Evolutionary conservation across 192 early-diverging fungal species (phyloP).

Genomic region (Haplosporangium gracile): DNA sequence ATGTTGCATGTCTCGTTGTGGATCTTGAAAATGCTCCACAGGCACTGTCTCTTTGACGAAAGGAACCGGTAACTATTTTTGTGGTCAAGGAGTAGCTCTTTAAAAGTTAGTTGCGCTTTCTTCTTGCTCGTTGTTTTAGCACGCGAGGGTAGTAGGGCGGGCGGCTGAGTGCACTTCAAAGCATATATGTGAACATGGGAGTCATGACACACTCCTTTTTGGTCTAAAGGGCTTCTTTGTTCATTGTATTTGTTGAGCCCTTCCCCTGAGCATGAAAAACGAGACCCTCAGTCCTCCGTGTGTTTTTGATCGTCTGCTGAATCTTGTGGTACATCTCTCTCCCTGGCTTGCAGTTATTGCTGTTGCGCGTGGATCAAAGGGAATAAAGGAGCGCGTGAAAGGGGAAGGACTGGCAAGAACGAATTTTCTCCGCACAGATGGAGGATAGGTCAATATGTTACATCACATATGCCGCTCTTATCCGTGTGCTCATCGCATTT

Average conservation of each 20-base stretch:
- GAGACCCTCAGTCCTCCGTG: not conserved
- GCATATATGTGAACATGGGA: not conserved
- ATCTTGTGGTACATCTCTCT: not conserved
- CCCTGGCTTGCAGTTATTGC: not conserved
- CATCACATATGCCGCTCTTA: not conserved
- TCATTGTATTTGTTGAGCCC: not conserved
- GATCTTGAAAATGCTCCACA: conserved; percentile 70
- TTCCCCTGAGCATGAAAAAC: not conserved
- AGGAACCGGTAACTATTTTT: conserved; percentile 65
- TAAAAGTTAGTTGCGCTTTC: not conserved
- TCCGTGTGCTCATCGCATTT: no score
- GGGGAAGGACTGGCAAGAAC: no score
- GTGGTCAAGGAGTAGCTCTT: not conserved
- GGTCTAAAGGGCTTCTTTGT: not conserved
- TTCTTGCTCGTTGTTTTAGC: not conserved
- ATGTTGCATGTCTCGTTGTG: conserved; percentile 82
- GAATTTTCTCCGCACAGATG: not conserved
- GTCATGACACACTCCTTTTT: not conserved
- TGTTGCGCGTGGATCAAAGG: not conserved
- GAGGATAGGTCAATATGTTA: not conserved
- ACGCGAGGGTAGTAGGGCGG: not conserved
- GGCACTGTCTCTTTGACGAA: conserved; percentile 62
- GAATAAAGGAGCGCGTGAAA: not conserved
- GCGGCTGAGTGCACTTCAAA: not conserved
- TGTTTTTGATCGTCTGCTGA: not conserved